Conservation (phyloP, 805 yeast species). For the Monosporozyma servazzii region DNA sequence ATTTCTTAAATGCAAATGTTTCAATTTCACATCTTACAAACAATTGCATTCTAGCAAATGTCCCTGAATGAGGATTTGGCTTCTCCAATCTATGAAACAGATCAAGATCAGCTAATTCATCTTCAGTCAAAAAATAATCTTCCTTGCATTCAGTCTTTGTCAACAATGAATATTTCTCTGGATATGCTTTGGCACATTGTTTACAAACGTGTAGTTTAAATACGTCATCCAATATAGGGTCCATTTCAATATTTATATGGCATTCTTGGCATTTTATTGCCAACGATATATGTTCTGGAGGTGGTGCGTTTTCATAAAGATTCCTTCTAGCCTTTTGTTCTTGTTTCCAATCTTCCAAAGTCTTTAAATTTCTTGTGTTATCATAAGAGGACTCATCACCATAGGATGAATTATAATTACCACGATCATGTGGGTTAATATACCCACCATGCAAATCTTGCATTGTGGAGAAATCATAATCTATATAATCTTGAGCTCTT, state of each 20-base stretch:
- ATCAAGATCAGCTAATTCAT: slow-evolving; percentile 67
- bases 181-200: slow-evolving; percentile 57
- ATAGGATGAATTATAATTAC: not conserved
- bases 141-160: slow-evolving; percentile 94
- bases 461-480: slow-evolving; percentile 86
- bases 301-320: slow-evolving; percentile 50
- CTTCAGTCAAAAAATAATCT: slow-evolving; percentile 88
- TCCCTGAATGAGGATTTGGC: slow-evolving; percentile 87
- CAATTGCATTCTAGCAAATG: slow-evolving; percentile 86
- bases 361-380: slow-evolving; percentile 28
- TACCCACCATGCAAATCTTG: slow-evolving; percentile 84
- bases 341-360: slow-evolving; percentile 48
- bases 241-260: slow-evolving; percentile 61
- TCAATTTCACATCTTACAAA: slow-evolving; percentile 89
- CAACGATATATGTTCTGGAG: slow-evolving; percentile 58
- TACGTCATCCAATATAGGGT: slow-evolving; percentile 56
- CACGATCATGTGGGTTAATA: slow-evolving; percentile 30
- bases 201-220: slow-evolving; percentile 74
- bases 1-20: slow-evolving; percentile 81
- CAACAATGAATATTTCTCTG: slow-evolving; percentile 81
- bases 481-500: slow-evolving; percentile 59
- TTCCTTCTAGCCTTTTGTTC: slow-evolving; percentile 47
- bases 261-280: slow-evolving; percentile 87
- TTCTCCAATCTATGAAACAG: slow-evolving; percentile 73
- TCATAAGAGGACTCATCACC: slow-evolving; percentile 8